Percentiles rank a stretch among this genome's conserved stretches.
These are phyloP conservation scores for Pichia scutulata DNA, from an alignment of 805 yeast species.

Conservation along the genomic window DNA sequence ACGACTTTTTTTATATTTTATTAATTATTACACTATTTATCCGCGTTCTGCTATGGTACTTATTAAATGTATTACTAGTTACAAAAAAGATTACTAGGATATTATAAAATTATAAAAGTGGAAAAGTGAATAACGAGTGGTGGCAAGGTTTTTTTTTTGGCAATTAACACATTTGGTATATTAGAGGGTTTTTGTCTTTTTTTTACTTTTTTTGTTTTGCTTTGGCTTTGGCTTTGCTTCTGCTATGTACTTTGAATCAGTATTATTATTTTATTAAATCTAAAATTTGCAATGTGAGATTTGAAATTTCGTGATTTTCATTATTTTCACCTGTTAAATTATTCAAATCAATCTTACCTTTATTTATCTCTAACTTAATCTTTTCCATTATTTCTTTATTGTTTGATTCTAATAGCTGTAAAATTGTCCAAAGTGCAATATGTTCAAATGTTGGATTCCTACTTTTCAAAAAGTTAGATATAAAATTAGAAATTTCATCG, in stretches of 20 bases:
- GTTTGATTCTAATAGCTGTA: conserved; percentile 86
- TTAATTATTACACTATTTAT: no score
- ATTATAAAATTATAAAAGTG: background rate
- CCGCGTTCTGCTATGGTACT: no score
- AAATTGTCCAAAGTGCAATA: conserved; percentile 93
- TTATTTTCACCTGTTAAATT: conserved; percentile 29
- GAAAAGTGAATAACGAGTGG: background rate
- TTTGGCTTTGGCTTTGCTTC: background rate
- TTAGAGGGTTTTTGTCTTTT: background rate
- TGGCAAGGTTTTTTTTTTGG: background rate
- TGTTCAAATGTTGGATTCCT: conserved; percentile 94
- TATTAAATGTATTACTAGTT: background rate
- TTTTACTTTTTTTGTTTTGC: background rate
- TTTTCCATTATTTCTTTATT: conserved; percentile 48
- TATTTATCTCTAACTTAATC: conserved; percentile 27
- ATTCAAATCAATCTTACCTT: conserved; percentile 27
- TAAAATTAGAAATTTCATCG: conserved; percentile 86
- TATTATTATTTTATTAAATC: conserved; percentile 25
- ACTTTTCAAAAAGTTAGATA: conserved; percentile 69
- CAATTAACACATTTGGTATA: background rate
- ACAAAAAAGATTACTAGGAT: background rate
- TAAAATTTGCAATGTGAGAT: conserved; percentile 31
- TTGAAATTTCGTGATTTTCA: conserved; percentile 31
- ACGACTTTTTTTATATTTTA: no score
- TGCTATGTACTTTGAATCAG: background rate